Percentiles rank a stretch among this genome's conserved stretches.
phyloP scores from a whole-genome alignment of 257 asterid species.

The Nicotiana otophora region DNA sequence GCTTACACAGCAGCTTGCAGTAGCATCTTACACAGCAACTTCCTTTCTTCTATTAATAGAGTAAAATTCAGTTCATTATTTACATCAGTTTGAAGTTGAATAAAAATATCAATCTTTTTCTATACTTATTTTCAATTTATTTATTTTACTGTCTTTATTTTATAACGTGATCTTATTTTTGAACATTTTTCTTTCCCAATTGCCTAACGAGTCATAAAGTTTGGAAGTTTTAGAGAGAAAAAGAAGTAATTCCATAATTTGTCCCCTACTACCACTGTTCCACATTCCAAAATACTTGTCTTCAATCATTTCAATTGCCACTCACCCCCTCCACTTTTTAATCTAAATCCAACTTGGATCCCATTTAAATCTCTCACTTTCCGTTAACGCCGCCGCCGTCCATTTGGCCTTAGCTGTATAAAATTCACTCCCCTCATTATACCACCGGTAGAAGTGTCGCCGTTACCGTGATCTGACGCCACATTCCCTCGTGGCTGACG shows the following conservation, averaged over 20 bases:
- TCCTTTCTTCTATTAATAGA: too few relatives aligned
- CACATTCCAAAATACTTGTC: not conserved
- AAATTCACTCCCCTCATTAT: not conserved
- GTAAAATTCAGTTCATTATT: too few relatives aligned
- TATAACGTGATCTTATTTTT: not conserved
- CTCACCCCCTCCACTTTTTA: not conserved
- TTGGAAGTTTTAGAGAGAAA: not conserved
- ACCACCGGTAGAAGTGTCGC: not conserved
- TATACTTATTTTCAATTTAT: too few relatives aligned
- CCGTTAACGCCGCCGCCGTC: not conserved
- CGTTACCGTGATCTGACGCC: conserved; percentile 5
- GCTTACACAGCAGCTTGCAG: too few relatives aligned
- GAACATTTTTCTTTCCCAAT: not conserved
- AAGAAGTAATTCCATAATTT: not conserved
- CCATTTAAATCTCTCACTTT: not conserved
- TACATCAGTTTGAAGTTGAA: too few relatives aligned
- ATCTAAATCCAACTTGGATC: not conserved
- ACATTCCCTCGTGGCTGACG: not conserved
- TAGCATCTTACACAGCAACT: too few relatives aligned
- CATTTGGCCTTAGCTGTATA: not conserved
- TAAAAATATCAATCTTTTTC: too few relatives aligned
- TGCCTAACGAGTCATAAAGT: not conserved
- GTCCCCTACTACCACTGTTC: not conserved
- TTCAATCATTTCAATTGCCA: conserved; percentile 7
- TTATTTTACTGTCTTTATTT: too few relatives aligned